Evolutionary conservation across 129 eudicot genomes (phyloP), one percentile per base, ranked within the genome.

Genomic region (Centaurea solstitialis): DNA sequence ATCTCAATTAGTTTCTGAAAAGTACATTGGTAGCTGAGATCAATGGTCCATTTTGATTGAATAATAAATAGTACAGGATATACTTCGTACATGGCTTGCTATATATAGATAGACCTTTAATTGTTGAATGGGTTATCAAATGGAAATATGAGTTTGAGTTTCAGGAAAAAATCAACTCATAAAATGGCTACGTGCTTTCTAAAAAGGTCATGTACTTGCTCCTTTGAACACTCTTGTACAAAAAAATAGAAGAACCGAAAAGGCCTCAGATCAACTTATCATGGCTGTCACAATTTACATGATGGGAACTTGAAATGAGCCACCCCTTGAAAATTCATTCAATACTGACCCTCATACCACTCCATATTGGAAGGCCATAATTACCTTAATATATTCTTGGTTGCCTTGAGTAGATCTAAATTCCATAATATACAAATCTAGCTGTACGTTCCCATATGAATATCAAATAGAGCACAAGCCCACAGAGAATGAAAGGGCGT

Each of bases 41-140:
- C 62, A n/a, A 76, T 43, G 43, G 50, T 24, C 68, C 66, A 45
- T 77, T 77, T 67, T 28, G 47, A 21, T 37, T 4, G 12, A 65
- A 76, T 39, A 67, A 68, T 28, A 5, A 18, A 33, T 78, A 45
- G 9, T 13, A 28, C 68, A 64, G 68, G 57, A 45, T 43, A 8
- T 28, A 68, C 18, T 23, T 78, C 50, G 9, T 78, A 11, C 53
- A 45, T 68, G 68, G 74, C 26, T 67, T 68, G 81, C 74, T 78
- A 68, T 23, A 4, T 47, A 65, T 68, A 38, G 28, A 33, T 69
- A 68, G 15, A 68, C 68, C 28, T 17, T n/a, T 0, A 59, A 62
- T 41, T 40, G 21, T 41, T 6, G 24, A 9, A 40, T 9, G 1
- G 37, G 18, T 72, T 72, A 22, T 18, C 6, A 11, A 5, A 3